Conservation (phyloP, 176 grass and related monocot genomes). For the Triticum aestivum region DNA sequence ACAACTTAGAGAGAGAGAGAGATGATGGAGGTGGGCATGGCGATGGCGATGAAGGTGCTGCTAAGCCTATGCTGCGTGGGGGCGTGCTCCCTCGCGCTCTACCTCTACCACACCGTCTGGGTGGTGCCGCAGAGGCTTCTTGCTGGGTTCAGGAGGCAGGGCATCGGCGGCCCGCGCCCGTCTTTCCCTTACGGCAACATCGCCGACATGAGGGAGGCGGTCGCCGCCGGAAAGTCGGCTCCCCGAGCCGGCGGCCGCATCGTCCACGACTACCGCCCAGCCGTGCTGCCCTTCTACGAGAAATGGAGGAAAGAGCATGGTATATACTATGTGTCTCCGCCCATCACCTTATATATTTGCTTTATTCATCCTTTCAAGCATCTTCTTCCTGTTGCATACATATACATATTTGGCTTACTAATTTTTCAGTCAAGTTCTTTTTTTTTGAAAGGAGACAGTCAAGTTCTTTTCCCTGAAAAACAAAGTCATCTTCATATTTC, state of each 20-base stretch:
- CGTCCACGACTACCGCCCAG: constrained; percentile 75
- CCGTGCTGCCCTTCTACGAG: constrained; percentile 84
- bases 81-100: constrained; percentile 54
- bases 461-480: background rate
- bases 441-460: background rate
- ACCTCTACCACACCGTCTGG: constrained; percentile 74
- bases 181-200: constrained; percentile 84
- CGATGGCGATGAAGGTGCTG: constrained; percentile 35
- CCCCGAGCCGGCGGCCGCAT: constrained; percentile 19
- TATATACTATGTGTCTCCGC: constrained; percentile 28
- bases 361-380: background rate
- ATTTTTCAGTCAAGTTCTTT: background rate
- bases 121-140: constrained; percentile 62
- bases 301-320: constrained; percentile 87
- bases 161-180: constrained; percentile 65
- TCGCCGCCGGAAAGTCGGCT: constrained; percentile 22
- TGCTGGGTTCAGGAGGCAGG: constrained; percentile 51
- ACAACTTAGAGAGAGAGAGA: background rate
- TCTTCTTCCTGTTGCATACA: background rate
- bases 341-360: background rate
- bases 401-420: background rate
- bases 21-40: constrained; percentile 28
- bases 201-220: constrained; percentile 62
- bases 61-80: constrained; percentile 51
- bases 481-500: background rate